These are phyloP conservation scores for Mycena indigotica DNA, from an alignment of 768 basidiomycete genomes.

Conservation along the genomic window DNA sequence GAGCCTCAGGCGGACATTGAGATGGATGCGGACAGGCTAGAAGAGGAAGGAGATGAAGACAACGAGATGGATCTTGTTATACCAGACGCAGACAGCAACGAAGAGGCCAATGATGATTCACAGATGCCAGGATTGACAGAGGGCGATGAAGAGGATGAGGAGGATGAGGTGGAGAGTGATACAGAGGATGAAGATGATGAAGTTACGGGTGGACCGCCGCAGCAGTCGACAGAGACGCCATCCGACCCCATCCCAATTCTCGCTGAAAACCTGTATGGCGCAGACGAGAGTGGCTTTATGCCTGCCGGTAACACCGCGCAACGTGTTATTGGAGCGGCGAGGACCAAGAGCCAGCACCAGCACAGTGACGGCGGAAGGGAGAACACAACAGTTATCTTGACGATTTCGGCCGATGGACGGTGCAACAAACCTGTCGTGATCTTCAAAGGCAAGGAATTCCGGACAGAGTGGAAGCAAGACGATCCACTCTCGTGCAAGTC, in stretches of 20 bases:
- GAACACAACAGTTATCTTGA: constrained; percentile 7
- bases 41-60: background rate
- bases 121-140: background rate
- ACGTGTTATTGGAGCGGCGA: constrained; percentile 19
- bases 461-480: constrained; percentile 10
- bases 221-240: background rate
- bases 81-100: background rate
- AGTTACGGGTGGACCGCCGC: background rate
- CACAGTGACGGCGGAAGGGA: background rate
- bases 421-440: constrained; percentile 2
- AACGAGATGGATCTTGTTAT: background rate
- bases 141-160: background rate
- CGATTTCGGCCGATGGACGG: constrained; percentile 1
- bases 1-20: too few relatives aligned
- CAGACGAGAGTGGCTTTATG: constrained; percentile 29
- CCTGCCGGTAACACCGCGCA: constrained; percentile 12
- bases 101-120: background rate
- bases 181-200: background rate
- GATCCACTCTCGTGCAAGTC: constrained; percentile 6
- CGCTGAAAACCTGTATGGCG: constrained; percentile 24
- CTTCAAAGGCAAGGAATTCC: constrained; percentile 16
- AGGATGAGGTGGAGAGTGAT: background rate
- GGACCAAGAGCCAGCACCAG: constrained; percentile 5
- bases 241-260: constrained; percentile 1
- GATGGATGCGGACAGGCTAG: background rate